A percentile compares a stretch with the other conserved stretches of the same genome.
Conservation (phyloP, 1,139 yeast genomes). For the Candida freyschussii region DNA sequence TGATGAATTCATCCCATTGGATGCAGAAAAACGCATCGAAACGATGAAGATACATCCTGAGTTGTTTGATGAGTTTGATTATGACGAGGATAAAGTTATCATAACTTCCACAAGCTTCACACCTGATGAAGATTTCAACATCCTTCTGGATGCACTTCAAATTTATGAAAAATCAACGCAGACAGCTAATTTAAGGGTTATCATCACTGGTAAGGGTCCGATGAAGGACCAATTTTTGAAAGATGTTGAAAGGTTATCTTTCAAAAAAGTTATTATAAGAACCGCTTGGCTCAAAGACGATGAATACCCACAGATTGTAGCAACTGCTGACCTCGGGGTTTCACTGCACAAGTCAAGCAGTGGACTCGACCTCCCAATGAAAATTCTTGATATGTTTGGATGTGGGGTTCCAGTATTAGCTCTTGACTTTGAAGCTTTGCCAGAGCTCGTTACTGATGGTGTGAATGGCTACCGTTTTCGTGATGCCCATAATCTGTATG, state of each 20-base stretch:
- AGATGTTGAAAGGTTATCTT: conserved; percentile 40
- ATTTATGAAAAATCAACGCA: conserved; percentile 46
- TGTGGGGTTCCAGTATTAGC: conserved; percentile 92
- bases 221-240: conserved; percentile 46
- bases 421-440: conserved; percentile 66
- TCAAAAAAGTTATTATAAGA: conserved; percentile 47
- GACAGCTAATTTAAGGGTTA: conserved; percentile 50
- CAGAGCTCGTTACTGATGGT: conserved; percentile 50
- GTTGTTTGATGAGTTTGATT: conserved; percentile 37
- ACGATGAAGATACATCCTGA: conserved; percentile 33
- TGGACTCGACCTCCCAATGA: conserved; percentile 96
- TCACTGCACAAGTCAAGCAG: conserved; percentile 90
- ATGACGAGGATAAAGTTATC: conserved; percentile 50
- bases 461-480: conserved; percentile 42
- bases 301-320: conserved; percentile 74
- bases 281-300: conserved; percentile 76
- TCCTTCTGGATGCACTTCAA: conserved; percentile 65
- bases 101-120: conserved; percentile 92
- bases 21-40: conserved; percentile 27
- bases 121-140: conserved; percentile 83
- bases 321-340: conserved; percentile 80
- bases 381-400: conserved; percentile 93
- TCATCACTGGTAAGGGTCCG: conserved; percentile 97
- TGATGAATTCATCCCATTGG: conserved; percentile 54
- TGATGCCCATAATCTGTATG: conserved; percentile 45